Percentiles rank a stretch among this genome's conserved stretches.
phyloP scores from a whole-genome alignment of 2,329 filamentous ascomycete species.

The Alternaria sp. region DNA sequence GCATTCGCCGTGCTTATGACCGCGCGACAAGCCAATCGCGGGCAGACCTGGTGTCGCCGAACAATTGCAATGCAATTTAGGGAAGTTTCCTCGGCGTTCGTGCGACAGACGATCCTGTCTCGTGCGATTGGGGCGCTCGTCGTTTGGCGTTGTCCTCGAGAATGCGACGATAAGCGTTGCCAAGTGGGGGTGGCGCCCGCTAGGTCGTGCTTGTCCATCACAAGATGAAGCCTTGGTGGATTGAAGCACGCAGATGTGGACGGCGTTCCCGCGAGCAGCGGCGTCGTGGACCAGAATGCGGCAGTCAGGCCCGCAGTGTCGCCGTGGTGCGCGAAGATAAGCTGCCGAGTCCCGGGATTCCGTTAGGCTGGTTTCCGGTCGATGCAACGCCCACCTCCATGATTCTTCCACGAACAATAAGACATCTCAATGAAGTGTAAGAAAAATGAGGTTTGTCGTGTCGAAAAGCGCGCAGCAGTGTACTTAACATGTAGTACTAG shows the following conservation, averaged over 20 bases:
- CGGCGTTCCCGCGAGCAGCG: background rate
- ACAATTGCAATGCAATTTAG: background rate
- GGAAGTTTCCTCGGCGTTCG: background rate
- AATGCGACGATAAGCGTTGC: background rate
- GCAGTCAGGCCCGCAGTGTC: background rate
- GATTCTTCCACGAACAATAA: background rate
- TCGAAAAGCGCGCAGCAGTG: background rate
- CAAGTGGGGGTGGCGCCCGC: background rate
- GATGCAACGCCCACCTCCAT: background rate
- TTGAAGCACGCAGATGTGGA: background rate
- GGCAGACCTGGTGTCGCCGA: background rate
- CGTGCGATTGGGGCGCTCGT: background rate
- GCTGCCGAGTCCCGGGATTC: background rate
- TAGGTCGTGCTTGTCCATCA: background rate
- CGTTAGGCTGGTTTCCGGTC: background rate
- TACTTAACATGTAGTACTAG: background rate
- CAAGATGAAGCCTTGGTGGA: background rate
- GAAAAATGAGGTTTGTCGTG: background rate
- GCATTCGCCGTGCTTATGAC: background rate
- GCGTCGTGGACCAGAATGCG: background rate
- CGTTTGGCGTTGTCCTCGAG: background rate
- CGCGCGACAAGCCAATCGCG: background rate
- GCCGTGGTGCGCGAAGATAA: background rate
- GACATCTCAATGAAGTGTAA: background rate
- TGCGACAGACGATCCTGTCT: background rate